Conservation (phyloP, 805 yeast genomes). For the Saccharomycopsis schoenii region DNA sequence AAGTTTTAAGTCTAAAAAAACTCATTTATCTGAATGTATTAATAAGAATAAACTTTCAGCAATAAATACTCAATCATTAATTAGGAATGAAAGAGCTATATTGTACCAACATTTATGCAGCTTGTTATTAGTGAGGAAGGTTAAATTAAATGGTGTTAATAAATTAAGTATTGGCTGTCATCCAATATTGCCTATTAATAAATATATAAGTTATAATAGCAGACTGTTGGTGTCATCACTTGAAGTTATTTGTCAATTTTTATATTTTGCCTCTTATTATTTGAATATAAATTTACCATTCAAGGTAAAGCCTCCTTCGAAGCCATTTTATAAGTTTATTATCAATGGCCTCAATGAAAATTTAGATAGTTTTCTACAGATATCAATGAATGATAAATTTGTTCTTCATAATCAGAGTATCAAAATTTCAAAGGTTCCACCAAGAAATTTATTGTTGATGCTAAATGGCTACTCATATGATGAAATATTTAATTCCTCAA, state of each 20-base stretch:
- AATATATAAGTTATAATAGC: conserved; percentile 3
- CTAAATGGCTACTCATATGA: conserved; percentile 14
- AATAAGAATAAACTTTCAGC: neutral
- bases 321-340: conserved; percentile 1
- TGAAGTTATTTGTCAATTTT: conserved; percentile 14
- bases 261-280: conserved; percentile 11
- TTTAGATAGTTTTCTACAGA: conserved; percentile 3
- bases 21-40: neutral
- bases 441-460: conserved; percentile 6
- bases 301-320: conserved; percentile 5
- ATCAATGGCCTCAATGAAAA: conserved; percentile 15
- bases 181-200: conserved; percentile 14
- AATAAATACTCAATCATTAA: neutral
- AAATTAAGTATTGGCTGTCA: conserved; percentile 9
- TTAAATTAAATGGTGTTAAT: neutral
- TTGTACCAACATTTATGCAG: neutral
- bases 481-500: conserved; percentile 15
- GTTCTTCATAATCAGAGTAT: neutral
- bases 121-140: neutral
- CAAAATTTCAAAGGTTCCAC: neutral
- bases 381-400: conserved; percentile 2
- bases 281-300: conserved; percentile 13
- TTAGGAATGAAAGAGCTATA: neutral
- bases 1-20: neutral
- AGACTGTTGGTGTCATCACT: conserved; percentile 5